Evolutionary conservation across 345 rosid species (phyloP).

Genomic region (Gossypium ekmanianum): DNA sequence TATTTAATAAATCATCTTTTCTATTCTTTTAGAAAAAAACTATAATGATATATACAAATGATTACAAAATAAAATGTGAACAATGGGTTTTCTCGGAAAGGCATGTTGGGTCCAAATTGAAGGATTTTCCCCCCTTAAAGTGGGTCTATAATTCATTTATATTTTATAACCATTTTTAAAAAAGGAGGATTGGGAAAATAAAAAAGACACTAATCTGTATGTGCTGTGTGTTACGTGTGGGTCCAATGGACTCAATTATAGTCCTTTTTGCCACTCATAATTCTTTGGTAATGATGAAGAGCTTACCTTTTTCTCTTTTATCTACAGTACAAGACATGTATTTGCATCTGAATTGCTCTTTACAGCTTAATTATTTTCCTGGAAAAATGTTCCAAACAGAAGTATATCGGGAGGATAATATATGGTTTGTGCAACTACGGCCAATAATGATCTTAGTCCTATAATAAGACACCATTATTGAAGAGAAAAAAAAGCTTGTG

Average conservation of each 20-base stretch:
- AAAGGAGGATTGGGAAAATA: constrained; percentile 16
- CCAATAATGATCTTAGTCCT: constrained; percentile 39
- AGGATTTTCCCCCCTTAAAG: constrained; percentile 43
- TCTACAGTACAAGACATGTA: constrained; percentile 12
- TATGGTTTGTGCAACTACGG: constrained; percentile 35
- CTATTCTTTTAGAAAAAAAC: too few species aligned
- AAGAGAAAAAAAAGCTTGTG: constrained; percentile 36
- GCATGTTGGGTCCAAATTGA: constrained; percentile 64
- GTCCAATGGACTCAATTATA: constrained; percentile 5
- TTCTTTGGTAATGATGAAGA: constrained; percentile 13
- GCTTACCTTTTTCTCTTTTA: constrained; percentile 10
- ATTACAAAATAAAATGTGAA: constrained; percentile 24
- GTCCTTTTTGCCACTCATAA: constrained; percentile 5
- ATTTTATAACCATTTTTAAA: constrained; percentile 15
- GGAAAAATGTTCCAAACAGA: constrained; percentile 2
- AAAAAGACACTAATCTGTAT: constrained; percentile 46
- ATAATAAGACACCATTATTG: constrained; percentile 55
- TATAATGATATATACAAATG: not conserved
- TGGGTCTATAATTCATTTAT: constrained; percentile 24
- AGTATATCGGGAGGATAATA: constrained; percentile 8
- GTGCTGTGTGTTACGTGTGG: not conserved
- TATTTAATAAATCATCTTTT: too few species aligned
- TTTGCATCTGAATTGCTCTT: constrained; percentile 7
- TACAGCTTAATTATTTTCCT: constrained; percentile 12
- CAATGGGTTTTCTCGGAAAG: constrained; percentile 24